These are phyloP conservation scores for Erodium maritimum DNA, from an alignment of 345 rosid genomes.

Conservation along the genomic window DNA sequence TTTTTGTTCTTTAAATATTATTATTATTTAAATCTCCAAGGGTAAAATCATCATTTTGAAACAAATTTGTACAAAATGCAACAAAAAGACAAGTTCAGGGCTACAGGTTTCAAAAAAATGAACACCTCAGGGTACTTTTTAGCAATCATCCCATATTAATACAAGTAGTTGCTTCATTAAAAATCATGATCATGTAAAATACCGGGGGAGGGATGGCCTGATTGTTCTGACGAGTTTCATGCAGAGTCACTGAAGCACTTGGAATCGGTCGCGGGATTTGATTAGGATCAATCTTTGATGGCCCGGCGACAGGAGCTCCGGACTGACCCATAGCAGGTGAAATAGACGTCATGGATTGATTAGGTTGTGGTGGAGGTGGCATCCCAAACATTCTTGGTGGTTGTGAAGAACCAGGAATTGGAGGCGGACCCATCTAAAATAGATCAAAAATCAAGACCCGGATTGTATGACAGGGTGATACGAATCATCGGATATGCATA, in stretches of 20 bases:
- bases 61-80: too few relatives aligned
- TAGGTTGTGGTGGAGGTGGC: slow-evolving; percentile 58
- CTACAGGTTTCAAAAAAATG: too few relatives aligned
- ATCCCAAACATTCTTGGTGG: slow-evolving; percentile 71
- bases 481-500: slow-evolving; percentile 3
- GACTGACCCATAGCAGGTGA: slow-evolving; percentile 70
- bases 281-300: slow-evolving; percentile 86
- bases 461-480: slow-evolving; percentile 1
- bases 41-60: too few relatives aligned
- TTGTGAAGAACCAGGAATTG: slow-evolving; percentile 49
- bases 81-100: too few relatives aligned
- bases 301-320: slow-evolving; percentile 51
- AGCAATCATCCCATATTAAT: too few relatives aligned
- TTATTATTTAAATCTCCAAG: too few relatives aligned
- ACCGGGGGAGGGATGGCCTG: slow-evolving; percentile 95
- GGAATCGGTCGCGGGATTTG: slow-evolving; percentile 96
- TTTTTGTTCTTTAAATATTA: too few relatives aligned
- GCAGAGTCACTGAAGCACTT: slow-evolving; percentile 42
- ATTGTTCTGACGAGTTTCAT: slow-evolving; percentile 80
- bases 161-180: neutral
- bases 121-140: too few relatives aligned
- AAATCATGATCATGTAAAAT: slow-evolving; percentile 12
- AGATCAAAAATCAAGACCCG: slow-evolving; percentile 17
- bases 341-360: slow-evolving; percentile 73
- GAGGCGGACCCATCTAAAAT: slow-evolving; percentile 46